Evolutionary conservation across 2,329 filamentous ascomycete species (phyloP).

Genomic region (Xylaria sp.): DNA sequence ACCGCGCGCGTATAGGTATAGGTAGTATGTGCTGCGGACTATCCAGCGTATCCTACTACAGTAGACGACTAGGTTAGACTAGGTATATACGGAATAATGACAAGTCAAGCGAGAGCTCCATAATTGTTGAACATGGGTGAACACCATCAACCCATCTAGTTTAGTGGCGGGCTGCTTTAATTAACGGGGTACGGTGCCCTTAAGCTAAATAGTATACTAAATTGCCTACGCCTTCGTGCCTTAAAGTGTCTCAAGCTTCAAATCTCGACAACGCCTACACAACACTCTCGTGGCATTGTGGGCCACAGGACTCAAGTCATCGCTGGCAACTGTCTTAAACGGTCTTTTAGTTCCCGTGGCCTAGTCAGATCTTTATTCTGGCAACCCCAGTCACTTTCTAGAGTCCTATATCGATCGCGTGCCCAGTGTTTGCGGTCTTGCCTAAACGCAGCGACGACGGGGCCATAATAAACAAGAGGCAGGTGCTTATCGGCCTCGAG

Average conservation of each 20-base stretch:
- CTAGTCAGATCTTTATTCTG: too few species aligned
- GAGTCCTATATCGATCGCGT: neutral
- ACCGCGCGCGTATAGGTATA: neutral
- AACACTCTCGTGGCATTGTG: neutral
- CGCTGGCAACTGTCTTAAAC: too few species aligned
- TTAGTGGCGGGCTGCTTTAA: neutral
- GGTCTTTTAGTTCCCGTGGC: too few species aligned
- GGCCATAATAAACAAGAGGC: neutral
- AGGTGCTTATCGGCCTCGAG: neutral
- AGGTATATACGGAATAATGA: neutral
- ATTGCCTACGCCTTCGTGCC: neutral
- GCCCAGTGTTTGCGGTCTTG: neutral
- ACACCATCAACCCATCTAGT: neutral
- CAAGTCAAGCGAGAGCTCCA: neutral
- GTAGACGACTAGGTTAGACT: neutral
- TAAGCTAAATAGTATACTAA: neutral
- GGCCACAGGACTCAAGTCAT: neutral
- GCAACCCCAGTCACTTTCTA: neutral
- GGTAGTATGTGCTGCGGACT: neutral
- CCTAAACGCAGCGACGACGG: too few species aligned
- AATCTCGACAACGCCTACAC: neutral
- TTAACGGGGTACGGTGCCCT: neutral
- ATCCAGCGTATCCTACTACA: neutral
- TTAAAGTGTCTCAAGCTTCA: neutral
- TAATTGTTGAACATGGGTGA: constrained; percentile 5